Conservation (phyloP, 2,329 filamentous ascomycete species). For the Elsinoe fawcettii region DNA sequence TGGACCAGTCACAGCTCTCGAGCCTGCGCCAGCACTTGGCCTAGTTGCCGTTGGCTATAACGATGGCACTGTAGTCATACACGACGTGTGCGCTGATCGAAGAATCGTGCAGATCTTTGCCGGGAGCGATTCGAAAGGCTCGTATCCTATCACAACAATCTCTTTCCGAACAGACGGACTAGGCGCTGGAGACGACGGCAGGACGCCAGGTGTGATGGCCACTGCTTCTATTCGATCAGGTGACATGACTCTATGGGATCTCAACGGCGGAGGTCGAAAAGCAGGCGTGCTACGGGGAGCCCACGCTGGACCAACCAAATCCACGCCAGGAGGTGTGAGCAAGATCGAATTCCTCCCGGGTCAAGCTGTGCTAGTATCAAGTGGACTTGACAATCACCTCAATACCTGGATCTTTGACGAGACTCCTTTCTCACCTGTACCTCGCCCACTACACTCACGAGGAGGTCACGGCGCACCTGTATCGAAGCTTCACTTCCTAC, state of each 20-base stretch:
- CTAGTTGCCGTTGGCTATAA: slow-evolving; percentile 83
- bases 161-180: slow-evolving; percentile 84
- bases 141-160: slow-evolving; percentile 67
- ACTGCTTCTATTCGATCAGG: slow-evolving; percentile 72
- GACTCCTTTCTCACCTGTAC: slow-evolving; percentile 77
- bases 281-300: slow-evolving; percentile 81
- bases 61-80: slow-evolving; percentile 68
- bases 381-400: slow-evolving; percentile 84
- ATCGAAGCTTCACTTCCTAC: slow-evolving; percentile 74
- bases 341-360: slow-evolving; percentile 83
- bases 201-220: slow-evolving; percentile 84
- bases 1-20: slow-evolving; percentile 77
- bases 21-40: slow-evolving; percentile 75
- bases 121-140: slow-evolving; percentile 34
- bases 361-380: slow-evolving; percentile 83
- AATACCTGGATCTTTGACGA: slow-evolving; percentile 97
- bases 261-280: slow-evolving; percentile 80
- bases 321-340: slow-evolving; percentile 70
- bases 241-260: slow-evolving; percentile 92
- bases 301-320: slow-evolving; percentile 68
- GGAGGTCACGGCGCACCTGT: slow-evolving; percentile 85
- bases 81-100: slow-evolving; percentile 73
- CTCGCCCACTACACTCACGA: slow-evolving; percentile 74
- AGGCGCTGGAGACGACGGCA: slow-evolving; percentile 81
- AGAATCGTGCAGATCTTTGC: slow-evolving; percentile 53